phyloP scores from a whole-genome alignment of 1,139 yeast species.

The Schizosaccharomyces versatilis region DNA sequence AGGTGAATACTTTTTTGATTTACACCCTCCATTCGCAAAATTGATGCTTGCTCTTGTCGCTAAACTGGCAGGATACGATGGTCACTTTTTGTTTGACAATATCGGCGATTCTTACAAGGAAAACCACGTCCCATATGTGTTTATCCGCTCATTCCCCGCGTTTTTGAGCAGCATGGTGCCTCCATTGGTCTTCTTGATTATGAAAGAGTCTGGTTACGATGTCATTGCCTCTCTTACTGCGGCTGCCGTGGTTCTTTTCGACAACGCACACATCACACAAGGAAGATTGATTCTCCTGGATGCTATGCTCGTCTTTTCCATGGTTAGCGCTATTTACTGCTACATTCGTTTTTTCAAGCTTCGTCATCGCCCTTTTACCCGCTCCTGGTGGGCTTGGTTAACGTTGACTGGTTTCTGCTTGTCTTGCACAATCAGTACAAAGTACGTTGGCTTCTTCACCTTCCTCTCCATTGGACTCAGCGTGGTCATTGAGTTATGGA shows the following conservation, averaged over 20 bases:
- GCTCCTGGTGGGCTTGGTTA: conserved; percentile 76
- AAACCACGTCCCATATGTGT: conserved; percentile 70
- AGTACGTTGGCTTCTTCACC: conserved; percentile 86
- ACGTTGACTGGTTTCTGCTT: conserved; percentile 59
- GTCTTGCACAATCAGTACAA: conserved; percentile 75
- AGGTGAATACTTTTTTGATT: conserved; percentile 74
- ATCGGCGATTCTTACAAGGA: conserved; percentile 66
- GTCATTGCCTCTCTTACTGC: conserved; percentile 61
- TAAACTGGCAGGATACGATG: conserved; percentile 70
- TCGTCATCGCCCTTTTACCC: conserved; percentile 43
- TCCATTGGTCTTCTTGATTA: conserved; percentile 58
- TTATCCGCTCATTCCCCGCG: conserved; percentile 67
- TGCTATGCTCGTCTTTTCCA: conserved; percentile 63
- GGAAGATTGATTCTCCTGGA: conserved; percentile 77
- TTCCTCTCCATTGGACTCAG: conserved; percentile 71
- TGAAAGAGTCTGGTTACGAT: conserved; percentile 64
- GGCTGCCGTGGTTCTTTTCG: conserved; percentile 64
- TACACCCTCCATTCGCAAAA: conserved; percentile 96
- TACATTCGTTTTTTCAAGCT: conserved; percentile 62
- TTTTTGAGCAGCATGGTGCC: conserved; percentile 62
- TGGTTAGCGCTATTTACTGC: conserved; percentile 54
- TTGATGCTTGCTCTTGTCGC: conserved; percentile 79
- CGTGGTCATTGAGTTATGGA: conserved; percentile 72
- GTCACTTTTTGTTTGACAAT: conserved; percentile 69
- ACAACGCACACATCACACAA: conserved; percentile 80